Evolutionary conservation across 805 yeast species (phyloP).

Genomic region (Ogataea methanolica): DNA sequence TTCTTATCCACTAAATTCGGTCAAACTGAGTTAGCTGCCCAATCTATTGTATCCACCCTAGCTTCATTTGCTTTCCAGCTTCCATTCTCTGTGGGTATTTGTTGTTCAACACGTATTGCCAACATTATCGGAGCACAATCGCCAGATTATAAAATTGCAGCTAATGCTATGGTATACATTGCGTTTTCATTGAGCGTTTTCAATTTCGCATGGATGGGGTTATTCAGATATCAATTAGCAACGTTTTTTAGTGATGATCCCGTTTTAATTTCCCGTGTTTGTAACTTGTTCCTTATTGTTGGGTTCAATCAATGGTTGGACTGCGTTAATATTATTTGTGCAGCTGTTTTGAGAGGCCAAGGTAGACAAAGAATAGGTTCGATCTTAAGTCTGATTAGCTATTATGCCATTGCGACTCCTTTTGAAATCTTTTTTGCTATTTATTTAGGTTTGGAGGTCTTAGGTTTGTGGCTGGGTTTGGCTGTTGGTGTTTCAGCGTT

Average conservation of each 20-base stretch:
- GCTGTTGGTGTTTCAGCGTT: constrained; percentile 38
- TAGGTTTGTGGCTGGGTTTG: constrained; percentile 48
- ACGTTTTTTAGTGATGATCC: constrained; percentile 38
- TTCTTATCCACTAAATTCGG: constrained; percentile 46
- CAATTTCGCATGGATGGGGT: constrained; percentile 35
- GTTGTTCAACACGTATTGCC: constrained; percentile 48
- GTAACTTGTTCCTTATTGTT: constrained; percentile 40
- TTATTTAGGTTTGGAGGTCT: constrained; percentile 32
- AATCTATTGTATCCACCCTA: constrained; percentile 45
- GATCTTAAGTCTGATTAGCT: constrained; percentile 38
- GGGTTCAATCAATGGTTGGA: constrained; percentile 49
- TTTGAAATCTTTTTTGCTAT: constrained; percentile 42
- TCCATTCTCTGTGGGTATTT: constrained; percentile 49
- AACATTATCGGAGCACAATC: constrained; percentile 49
- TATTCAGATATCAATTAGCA: constrained; percentile 35
- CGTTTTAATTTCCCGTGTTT: constrained; percentile 33
- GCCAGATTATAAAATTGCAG: constrained; percentile 30
- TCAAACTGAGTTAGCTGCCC: constrained; percentile 45
- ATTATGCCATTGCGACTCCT: constrained; percentile 47
- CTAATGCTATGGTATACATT: constrained; percentile 32
- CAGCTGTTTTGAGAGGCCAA: constrained; percentile 49
- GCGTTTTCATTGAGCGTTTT: constrained; percentile 31
- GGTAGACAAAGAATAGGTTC: constrained; percentile 54
- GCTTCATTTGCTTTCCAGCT: constrained; percentile 47
- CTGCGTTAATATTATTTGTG: constrained; percentile 40